Evolutionary conservation across 805 yeast genomes (phyloP).

Genomic region (Blastobotrys mokoenaii): DNA sequence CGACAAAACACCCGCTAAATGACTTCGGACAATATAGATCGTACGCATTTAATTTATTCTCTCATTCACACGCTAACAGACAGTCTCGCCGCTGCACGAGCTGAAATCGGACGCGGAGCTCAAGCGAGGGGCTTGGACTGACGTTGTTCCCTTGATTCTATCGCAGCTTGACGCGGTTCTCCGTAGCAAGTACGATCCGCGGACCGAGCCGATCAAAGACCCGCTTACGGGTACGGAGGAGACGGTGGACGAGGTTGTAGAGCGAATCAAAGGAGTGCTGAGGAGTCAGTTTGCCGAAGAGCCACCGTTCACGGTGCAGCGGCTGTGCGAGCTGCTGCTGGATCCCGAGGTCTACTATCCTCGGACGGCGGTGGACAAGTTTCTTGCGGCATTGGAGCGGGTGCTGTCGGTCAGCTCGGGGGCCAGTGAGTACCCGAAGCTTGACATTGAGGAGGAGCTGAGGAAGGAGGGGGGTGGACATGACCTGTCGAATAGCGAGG

Average conservation of each 20-base stretch:
- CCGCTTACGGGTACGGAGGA: constrained; percentile 15
- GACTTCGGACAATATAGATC: too few species aligned
- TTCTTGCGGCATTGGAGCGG: constrained; percentile 22
- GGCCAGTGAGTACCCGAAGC: constrained; percentile 16
- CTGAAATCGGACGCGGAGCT: neutral
- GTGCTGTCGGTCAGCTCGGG: constrained; percentile 19
- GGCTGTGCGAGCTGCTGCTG: constrained; percentile 29
- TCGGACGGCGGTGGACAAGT: constrained; percentile 19
- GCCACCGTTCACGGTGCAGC: constrained; percentile 34
- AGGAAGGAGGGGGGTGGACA: constrained; percentile 9
- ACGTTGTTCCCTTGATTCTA: neutral
- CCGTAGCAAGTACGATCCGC: neutral
- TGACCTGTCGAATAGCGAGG: constrained; percentile 11
- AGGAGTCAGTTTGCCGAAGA: constrained; percentile 15
- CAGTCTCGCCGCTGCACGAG: neutral
- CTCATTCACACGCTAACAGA: too few species aligned
- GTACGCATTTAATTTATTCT: too few species aligned
- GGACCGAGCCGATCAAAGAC: constrained; percentile 6
- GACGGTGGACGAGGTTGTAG: constrained; percentile 9
- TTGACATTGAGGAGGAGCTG: constrained; percentile 16
- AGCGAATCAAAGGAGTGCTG: constrained; percentile 7
- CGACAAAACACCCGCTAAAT: too few species aligned
- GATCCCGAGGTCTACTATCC: constrained; percentile 22
- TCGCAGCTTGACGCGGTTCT: neutral
- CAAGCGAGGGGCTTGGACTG: neutral